Evolutionary conservation across 805 yeast species (phyloP), one percentile per base, ranked within the genome.

Genomic region (Metschnikowia baotianmanensis): DNA sequence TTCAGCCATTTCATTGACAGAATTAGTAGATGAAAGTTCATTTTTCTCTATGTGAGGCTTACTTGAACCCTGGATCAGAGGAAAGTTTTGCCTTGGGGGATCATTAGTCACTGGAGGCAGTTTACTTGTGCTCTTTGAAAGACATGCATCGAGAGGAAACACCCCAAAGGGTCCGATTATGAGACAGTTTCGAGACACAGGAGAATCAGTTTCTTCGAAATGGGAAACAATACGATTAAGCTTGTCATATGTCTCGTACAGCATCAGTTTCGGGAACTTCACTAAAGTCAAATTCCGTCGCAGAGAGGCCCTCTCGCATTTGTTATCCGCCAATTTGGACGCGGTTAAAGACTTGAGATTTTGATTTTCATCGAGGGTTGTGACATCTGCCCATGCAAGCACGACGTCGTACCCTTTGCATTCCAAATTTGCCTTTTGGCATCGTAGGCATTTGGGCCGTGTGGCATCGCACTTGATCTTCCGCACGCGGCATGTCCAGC

Each of bases 401-500:
- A 66, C 68, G 40, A 77, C 66, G 27, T 59, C 72, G 51, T 76
- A 78, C 0, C 82, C 82, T 13, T 59, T 63, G 59, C 83, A 78
- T 8, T 57, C 56, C 5, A 69, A 41, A 3, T 65, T 63, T 3
- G 79, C 71, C 46, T 67, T 72, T 29, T 43, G 50, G 56, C 82
- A 77, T 38, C 80, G 61, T 23, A 50, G 34, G 50, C 82, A 77
- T 13, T 43, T 46, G 2, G 82, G 82, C 39, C 62, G 61, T 4
- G 56, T 46, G 10, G 71, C 64, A 52, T 76, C 82, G 57, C 82
- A 77, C 52, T 75, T 75, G 48, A 77, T 74, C 47, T 75, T 76
- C 19, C 81, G 59, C 17, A 60, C 52, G 27, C 82, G 61, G 48
- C 82, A 77, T 6, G 82, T 77, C 65, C 76, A 73, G 55, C 82